A percentile compares a stretch with the other conserved stretches of the same genome.
phyloP scores from a whole-genome alignment of 441 rosid genomes.

The Eruca vesicaria region DNA sequence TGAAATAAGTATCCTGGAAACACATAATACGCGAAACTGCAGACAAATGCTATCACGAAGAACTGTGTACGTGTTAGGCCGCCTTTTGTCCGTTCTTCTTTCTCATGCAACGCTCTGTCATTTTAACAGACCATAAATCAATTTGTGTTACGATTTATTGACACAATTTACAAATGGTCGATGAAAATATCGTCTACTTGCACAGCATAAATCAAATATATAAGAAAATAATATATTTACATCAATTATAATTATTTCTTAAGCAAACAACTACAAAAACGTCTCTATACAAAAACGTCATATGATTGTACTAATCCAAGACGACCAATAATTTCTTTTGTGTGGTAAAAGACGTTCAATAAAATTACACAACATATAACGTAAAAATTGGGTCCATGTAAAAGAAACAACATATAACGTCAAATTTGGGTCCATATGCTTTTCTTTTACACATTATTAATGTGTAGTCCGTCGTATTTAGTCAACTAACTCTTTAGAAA shows the following conservation, averaged over 20 bases:
- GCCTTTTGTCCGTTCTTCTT: constrained; percentile 69
- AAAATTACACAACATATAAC: neutral
- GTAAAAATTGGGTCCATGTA: too few species aligned
- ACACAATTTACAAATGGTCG: neutral
- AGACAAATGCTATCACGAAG: constrained; percentile 68
- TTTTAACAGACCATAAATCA: neutral
- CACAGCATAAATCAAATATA: neutral
- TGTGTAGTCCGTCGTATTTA: neutral
- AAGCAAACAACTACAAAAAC: neutral
- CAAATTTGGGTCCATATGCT: neutral
- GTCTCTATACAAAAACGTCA: neutral
- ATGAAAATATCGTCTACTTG: neutral
- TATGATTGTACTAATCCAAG: neutral
- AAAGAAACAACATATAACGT: too few species aligned
- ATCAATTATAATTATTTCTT: neutral
- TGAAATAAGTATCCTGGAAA: constrained; percentile 87
- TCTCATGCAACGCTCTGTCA: constrained; percentile 81
- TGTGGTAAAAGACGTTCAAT: too few species aligned
- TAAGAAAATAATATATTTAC: neutral
- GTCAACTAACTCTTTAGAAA: neutral
- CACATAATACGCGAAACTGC: constrained; percentile 83
- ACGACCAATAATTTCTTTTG: neutral
- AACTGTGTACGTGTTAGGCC: constrained; percentile 81
- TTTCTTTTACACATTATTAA: neutral
- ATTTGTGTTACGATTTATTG: neutral